Conservation (phyloP, 768 basidiomycete species). For the Mycena filopes region DNA sequence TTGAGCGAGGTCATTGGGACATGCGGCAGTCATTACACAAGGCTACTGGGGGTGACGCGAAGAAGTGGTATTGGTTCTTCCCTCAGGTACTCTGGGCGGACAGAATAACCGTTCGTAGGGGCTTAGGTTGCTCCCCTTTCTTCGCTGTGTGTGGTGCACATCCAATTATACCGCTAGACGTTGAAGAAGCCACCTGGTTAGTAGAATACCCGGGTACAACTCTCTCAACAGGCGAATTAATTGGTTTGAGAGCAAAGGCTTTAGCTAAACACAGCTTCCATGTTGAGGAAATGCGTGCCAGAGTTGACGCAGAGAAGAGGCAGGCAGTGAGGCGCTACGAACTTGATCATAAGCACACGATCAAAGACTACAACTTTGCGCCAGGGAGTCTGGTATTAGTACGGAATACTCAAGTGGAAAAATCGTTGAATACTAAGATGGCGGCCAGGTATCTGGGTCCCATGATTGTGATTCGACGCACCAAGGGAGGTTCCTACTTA, state of each 20-base stretch:
- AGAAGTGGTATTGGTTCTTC: slow-evolving; percentile 43
- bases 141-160: slow-evolving; percentile 44
- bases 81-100: slow-evolving; percentile 50
- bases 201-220: slow-evolving; percentile 33
- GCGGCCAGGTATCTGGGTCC: slow-evolving; percentile 43
- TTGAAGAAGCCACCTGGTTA: slow-evolving; percentile 46
- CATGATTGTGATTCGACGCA: slow-evolving; percentile 40
- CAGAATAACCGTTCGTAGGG: slow-evolving; percentile 39
- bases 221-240: slow-evolving; percentile 37
- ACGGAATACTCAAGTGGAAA: slow-evolving; percentile 45
- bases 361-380: slow-evolving; percentile 41
- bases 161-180: slow-evolving; percentile 45
- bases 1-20: slow-evolving; percentile 40
- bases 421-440: slow-evolving; percentile 35
- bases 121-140: slow-evolving; percentile 47
- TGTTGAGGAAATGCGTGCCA: slow-evolving; percentile 4
- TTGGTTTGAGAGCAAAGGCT: slow-evolving; percentile 35
- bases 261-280: slow-evolving; percentile 34
- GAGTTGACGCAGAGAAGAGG: background rate
- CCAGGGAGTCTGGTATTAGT: slow-evolving; percentile 42
- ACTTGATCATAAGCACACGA: slow-evolving; percentile 11
- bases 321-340: background rate
- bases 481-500: slow-evolving; percentile 40
- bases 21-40: slow-evolving; percentile 49
- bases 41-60: slow-evolving; percentile 41